These are phyloP conservation scores for Heterococcus sp. DNA, from an alignment of 108 stramenopile genomes.

Conservation along the genomic window DNA sequence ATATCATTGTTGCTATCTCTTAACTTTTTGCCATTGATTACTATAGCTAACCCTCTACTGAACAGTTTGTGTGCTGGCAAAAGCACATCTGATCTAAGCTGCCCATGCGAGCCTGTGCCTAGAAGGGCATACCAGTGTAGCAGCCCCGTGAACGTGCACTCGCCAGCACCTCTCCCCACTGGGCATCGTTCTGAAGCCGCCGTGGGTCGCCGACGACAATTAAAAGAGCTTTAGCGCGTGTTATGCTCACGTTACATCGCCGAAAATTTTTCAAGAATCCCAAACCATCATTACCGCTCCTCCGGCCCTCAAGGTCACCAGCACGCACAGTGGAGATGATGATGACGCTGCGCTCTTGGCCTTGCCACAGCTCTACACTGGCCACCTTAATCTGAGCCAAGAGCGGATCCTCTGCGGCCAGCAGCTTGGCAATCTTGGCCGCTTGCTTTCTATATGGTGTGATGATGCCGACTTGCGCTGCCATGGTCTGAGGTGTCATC, in stretches of 20 bases:
- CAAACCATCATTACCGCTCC: too few relatives aligned
- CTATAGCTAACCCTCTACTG: too few relatives aligned
- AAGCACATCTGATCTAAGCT: too few relatives aligned
- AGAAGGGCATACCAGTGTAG: not conserved
- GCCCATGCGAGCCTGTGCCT: not conserved
- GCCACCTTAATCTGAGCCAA: not conserved
- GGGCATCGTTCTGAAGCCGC: constrained; percentile 10
- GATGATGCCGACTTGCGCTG: constrained; percentile 1
- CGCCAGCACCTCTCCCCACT: constrained; percentile 31
- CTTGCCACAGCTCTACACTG: not conserved
- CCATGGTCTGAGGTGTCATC: not conserved
- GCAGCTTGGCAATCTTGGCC: not conserved
- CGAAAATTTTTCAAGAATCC: not conserved
- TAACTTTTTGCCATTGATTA: too few relatives aligned
- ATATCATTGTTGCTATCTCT: too few relatives aligned
- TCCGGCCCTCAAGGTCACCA: too few relatives aligned
- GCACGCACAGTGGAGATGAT: not conserved
- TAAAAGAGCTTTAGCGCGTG: constrained; percentile 70
- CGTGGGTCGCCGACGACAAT: constrained; percentile 75
- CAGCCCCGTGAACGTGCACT: constrained; percentile 8
- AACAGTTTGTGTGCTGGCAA: too few relatives aligned
- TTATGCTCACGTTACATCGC: constrained; percentile 73
- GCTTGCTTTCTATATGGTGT: not conserved
- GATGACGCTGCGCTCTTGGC: not conserved
- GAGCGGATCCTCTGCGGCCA: not conserved